Evolutionary conservation across 768 basidiomycete genomes (phyloP), one percentile per base, ranked within the genome.

Genomic region (Neoboletus subvelutipes): DNA sequence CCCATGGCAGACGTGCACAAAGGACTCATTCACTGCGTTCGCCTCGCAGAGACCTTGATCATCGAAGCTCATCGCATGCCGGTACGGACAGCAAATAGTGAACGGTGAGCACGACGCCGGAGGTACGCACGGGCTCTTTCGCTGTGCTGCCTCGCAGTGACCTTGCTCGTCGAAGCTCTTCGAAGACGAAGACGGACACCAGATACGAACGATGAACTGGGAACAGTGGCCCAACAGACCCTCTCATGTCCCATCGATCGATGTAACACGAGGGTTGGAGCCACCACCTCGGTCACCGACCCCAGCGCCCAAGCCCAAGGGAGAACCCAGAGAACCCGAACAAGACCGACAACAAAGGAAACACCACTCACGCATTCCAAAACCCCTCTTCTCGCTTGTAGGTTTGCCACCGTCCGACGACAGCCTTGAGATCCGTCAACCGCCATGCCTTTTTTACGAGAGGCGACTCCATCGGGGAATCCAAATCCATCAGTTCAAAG

Each of bases 401-500:
- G 20, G 61, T 73, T 62, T 88, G 86, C 86, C 87, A 90, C 39
- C 64, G 70, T 0, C 57, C 64, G 15, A 81, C 64, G 24, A 79
- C 71, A 10, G 75, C 71, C 63, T 80, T 84, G 40, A 88, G 69
- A 15, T 84, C 79, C 5, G 74, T 50, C 18, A 90, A 64, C 39
- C 73, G 78, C 83, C 86, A 88, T 9, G 73, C 64, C 47, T 76
- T 72, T 29, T 70, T 71, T 37, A 73, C 71, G 48, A 85, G 73
- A 22, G 80, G 76, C 18, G 65, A 64, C 22, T 73, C 67, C 28
- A 75, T 70, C 8, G 78, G 73, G 5, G 78, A 72, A 69, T 87
- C 87, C 52, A 86, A 62, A 55, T 83, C 80, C 77, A 85, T 81
- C 22, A 81, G 62, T 50, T 88, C 84, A 62, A 86, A 87, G 13